Evolutionary conservation across 306 rosid species (phyloP), one percentile per base, ranked within the genome.

Genomic region (Cajanus cajan): DNA sequence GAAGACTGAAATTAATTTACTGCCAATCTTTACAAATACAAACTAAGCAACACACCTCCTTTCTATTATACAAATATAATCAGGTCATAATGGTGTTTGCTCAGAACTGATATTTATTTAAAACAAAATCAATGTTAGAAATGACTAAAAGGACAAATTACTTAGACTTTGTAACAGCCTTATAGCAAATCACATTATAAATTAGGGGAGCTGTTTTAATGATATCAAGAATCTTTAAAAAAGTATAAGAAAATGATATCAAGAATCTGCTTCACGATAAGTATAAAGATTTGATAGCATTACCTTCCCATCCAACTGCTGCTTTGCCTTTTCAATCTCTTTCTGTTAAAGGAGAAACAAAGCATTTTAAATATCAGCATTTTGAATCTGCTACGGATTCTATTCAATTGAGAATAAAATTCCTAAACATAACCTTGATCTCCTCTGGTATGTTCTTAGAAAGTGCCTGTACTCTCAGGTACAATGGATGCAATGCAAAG

Each of bases 401-500:
- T 72, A 48, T 36, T 25, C 63, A 45, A 58, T 41, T 48, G 67
- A 81, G 22, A 78, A 37, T 24, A 43, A 68, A 82, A 45, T 45
- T 44, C 34, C 69, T 10, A 51, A 63, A 18, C 45, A 58, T 68
- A 74, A 91, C 98, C 98, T 87, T 91, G 87, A 95, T 85, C 81
- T 88, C 97, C 82, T 82, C 87, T 25, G 97, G 89, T 65, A 92
- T 77, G 71, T 87, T 90, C 50, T 84, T 85, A 45, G 98, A 92
- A 82, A 95, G 97, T 75, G 92, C 94, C 74, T 95, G 93, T 66
- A 95, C 94, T 86, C 97, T 87, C 78, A 95, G 80, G 91, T 95
- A 95, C 68, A 95, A 86, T 7, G 98, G 98, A 86, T 95, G 98
- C 85, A 95, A 73, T 14, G 98, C 98, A 87, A 81, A 95, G 65